Percentiles rank a stretch among this genome's conserved stretches.
Evolutionary conservation across 768 basidiomycete genomes (phyloP).

Genomic region (Termitomyces sp.): DNA sequence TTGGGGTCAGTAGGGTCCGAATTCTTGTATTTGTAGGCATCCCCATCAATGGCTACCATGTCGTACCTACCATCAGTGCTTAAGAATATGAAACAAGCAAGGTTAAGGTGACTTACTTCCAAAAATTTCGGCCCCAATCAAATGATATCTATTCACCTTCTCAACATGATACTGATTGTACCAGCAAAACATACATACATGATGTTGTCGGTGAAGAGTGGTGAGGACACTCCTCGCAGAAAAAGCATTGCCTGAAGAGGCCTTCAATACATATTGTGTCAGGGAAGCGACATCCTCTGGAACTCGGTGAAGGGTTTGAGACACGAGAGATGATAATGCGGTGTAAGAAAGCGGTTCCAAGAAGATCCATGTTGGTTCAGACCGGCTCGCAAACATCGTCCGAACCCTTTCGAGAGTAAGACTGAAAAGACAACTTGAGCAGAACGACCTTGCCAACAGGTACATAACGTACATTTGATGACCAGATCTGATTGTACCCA

Average conservation of each 20-base stretch:
- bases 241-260: conserved; percentile 68
- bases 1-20: conserved; percentile 59
- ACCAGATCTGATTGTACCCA: conserved; percentile 56
- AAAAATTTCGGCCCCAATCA: conserved; percentile 58
- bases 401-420: conserved; percentile 45
- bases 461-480: conserved; percentile 35
- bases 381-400: conserved; percentile 50
- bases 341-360: conserved; percentile 54
- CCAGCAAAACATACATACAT: conserved; percentile 31
- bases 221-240: conserved; percentile 58
- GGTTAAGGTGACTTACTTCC: conserved; percentile 43
- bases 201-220: conserved; percentile 57
- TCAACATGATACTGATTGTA: neutral
- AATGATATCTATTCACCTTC: conserved; percentile 46
- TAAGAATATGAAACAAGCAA: neutral
- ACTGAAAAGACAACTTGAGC: conserved; percentile 17
- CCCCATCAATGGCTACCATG: conserved; percentile 49
- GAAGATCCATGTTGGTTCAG: conserved; percentile 61
- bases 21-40: conserved; percentile 42
- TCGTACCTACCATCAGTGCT: conserved; percentile 36
- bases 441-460: neutral
- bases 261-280: conserved; percentile 47
- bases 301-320: conserved; percentile 55
- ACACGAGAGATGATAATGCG: conserved; percentile 53
- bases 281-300: conserved; percentile 51